These are phyloP conservation scores for Graphium sp. DNA, from an alignment of 2,329 filamentous ascomycete genomes.

Conservation along the genomic window DNA sequence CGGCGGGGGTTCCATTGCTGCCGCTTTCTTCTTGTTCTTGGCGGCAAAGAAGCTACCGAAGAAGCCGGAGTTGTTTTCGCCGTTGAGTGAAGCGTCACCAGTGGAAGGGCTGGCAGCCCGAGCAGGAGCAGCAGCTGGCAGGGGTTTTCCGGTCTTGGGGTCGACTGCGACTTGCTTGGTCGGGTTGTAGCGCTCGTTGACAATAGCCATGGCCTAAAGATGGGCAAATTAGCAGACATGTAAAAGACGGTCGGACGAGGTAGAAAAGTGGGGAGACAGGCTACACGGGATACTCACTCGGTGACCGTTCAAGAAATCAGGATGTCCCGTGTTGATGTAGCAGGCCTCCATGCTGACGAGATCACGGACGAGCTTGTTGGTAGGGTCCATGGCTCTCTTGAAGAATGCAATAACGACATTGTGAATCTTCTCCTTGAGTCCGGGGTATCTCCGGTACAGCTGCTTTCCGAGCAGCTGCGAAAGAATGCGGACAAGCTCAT, in stretches of 20 bases:
- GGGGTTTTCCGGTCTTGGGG: slow-evolving; percentile 93
- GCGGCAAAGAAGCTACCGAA: slow-evolving; percentile 97
- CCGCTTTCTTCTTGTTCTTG: slow-evolving; percentile 99
- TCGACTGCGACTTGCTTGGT: slow-evolving; percentile 85
- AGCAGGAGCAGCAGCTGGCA: slow-evolving; percentile 49
- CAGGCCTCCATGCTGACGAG: slow-evolving; percentile 90
- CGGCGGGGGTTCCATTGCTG: slow-evolving; percentile 95
- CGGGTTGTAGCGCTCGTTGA: slow-evolving; percentile 78
- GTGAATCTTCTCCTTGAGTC: slow-evolving; percentile 93
- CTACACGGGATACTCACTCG: slow-evolving; percentile 33
- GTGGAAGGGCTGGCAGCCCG: slow-evolving; percentile 64
- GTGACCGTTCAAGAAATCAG: slow-evolving; percentile 93
- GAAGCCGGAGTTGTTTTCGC: slow-evolving; percentile 55
- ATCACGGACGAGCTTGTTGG: slow-evolving; percentile 90
- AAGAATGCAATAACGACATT: slow-evolving; percentile 84
- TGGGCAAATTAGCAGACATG: slow-evolving; percentile 4
- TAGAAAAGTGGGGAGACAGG: background rate
- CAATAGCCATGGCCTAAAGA: slow-evolving; percentile 76
- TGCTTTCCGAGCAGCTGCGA: slow-evolving; percentile 77
- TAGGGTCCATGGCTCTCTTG: slow-evolving; percentile 96
- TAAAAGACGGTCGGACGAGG: background rate
- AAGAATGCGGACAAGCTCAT: slow-evolving; percentile 91
- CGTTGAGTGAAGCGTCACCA: slow-evolving; percentile 20
- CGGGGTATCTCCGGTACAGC: slow-evolving; percentile 84
- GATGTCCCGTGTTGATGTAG: slow-evolving; percentile 97